These are phyloP conservation scores for Colletotrichum sp. DNA, from an alignment of 2,329 filamentous ascomycete genomes.

Conservation along the genomic window DNA sequence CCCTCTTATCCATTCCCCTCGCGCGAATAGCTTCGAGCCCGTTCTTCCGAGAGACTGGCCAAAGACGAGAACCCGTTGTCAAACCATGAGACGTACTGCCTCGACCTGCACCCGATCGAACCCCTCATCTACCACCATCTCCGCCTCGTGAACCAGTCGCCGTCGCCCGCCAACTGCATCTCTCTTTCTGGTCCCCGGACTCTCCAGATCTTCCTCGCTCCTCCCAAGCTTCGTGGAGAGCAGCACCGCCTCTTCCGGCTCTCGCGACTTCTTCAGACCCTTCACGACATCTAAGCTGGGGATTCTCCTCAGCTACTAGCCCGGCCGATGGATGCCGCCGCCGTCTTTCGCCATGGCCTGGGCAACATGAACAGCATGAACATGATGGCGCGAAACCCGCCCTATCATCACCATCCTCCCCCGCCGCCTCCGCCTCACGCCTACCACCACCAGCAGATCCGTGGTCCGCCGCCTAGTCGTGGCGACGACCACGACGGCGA, in stretches of 20 bases:
- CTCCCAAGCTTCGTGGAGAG: background rate
- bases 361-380: constrained; percentile 28
- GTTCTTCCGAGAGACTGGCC: background rate
- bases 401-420: constrained; percentile 25
- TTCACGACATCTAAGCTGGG: background rate
- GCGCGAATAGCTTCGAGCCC: constrained; percentile 6
- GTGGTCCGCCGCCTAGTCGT: constrained; percentile 30
- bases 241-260: background rate
- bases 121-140: background rate
- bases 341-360: constrained; percentile 62
- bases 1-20: background rate
- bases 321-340: constrained; percentile 60
- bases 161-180: background rate
- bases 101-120: background rate
- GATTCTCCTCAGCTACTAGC: constrained; percentile 10
- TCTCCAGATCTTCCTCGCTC: background rate
- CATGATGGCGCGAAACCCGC: constrained; percentile 22
- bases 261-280: background rate
- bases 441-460: constrained; percentile 33
- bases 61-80: background rate
- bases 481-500: constrained; percentile 55
- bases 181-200: background rate
- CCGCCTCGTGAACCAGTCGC: background rate
- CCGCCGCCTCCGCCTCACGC: constrained; percentile 23
- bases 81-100: constrained; percentile 9